Conservation (phyloP, 2,329 filamentous ascomycete species). For the Periconia sp. region DNA sequence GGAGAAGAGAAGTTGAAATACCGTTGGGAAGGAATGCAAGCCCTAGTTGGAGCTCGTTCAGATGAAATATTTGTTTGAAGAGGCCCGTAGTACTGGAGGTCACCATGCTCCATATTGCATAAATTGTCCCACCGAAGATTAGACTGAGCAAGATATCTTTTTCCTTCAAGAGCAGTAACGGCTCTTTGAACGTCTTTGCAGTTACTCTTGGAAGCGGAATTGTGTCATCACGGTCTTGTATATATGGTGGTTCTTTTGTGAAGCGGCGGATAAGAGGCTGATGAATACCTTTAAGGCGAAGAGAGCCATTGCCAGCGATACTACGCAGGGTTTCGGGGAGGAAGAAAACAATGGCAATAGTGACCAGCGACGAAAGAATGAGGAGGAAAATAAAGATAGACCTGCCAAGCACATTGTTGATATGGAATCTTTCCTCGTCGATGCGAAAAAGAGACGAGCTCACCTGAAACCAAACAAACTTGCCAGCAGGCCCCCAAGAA, state of each 20-base stretch:
- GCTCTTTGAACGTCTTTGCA: no score
- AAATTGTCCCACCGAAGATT: constrained; percentile 48
- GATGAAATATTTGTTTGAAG: constrained; percentile 42
- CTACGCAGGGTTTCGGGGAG: constrained; percentile 44
- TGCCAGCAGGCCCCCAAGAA: constrained; percentile 26
- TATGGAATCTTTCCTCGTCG: no score
- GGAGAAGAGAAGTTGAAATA: no score
- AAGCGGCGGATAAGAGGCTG: constrained; percentile 43
- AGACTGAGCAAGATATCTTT: constrained; percentile 51
- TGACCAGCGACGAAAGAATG: constrained; percentile 46
- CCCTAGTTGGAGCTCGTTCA: constrained; percentile 45
- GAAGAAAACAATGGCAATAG: constrained; percentile 34
- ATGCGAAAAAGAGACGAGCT: no score
- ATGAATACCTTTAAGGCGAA: constrained; percentile 43
- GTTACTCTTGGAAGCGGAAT: constrained; percentile 40
- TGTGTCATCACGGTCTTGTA: constrained; percentile 12
- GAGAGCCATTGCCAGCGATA: constrained; percentile 24
- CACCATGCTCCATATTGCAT: constrained; percentile 54
- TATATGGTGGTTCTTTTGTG: neutral
- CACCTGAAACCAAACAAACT: constrained; percentile 34
- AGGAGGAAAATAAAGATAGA: constrained; percentile 57
- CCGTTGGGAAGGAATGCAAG: constrained; percentile 47
- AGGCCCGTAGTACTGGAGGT: constrained; percentile 48
- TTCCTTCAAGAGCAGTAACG: constrained; percentile 47
- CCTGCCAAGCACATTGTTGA: no score